Evolutionary conservation across 2,329 filamentous ascomycete species (phyloP), one percentile per base, ranked within the genome.

Genomic region (Aspergillus fumigatiaffinis): DNA sequence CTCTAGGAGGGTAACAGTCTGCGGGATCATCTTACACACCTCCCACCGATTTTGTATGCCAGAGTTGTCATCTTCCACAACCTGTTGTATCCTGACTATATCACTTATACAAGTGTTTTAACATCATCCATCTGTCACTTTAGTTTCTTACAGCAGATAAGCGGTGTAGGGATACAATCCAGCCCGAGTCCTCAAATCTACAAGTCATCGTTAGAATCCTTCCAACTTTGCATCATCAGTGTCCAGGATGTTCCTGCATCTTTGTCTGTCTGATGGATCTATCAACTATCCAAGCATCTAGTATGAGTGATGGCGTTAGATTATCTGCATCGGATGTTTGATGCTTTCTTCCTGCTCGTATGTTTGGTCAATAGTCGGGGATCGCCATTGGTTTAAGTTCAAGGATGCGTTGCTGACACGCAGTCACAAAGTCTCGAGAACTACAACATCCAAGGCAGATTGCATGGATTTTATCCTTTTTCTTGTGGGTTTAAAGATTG

Each of bases 271-370:
- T 25, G 42, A 12, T 46, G 21, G 42, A 46, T 46, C 42, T 46
- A 46, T 46, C 42, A 46, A 46, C 42, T 32, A 25, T 50, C 47
- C 23, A n/a, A 17, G 3, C 28, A n/a, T 14, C 38, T 32, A 52
- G 51, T 14, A 21, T 46, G 42, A 8, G 2, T 23, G 20, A 47
- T 50, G 42, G 32, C 54, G 47, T 55, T 41, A 28, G 20, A 29
- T 50, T 35, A 26, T 48, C 49, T 54, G 57, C 54, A 57, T 29
- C 51, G 44, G 57, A 55, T 56, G 53, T 55, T 56, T 46, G 51
- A 48, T 10, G 20, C 29, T 46, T 17, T 47, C 41, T 55, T 60
- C 55, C 55, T 7, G 8, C n/a, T 21, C n/a, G 12, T 46, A 3
- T 46, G 21, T 20, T 46, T 46, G 42, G 42, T 12, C 23, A 21